phyloP scores from a whole-genome alignment of 2,329 filamentous ascomycete genomes.

The Diaporthe capsici region DNA sequence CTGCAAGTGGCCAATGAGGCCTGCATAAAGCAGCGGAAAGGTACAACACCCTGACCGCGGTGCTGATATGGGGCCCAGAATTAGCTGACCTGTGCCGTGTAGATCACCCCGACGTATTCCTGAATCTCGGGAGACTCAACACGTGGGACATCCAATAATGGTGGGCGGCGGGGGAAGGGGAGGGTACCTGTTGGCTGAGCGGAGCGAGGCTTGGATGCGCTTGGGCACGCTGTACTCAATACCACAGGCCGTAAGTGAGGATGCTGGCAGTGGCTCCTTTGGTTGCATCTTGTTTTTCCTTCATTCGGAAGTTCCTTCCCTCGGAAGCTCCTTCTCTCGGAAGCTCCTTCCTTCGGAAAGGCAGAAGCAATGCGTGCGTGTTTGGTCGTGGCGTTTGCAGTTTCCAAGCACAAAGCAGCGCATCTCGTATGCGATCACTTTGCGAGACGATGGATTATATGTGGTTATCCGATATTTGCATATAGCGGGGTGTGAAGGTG shows the following conservation, averaged over 20 bases:
- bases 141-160: constrained; percentile 37
- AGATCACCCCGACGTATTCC: constrained; percentile 28
- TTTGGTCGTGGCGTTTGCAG: not conserved
- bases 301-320: too few relatives aligned
- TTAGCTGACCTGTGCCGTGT: not conserved
- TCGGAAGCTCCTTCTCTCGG: too few relatives aligned
- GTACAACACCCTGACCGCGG: constrained; percentile 9
- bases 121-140: constrained; percentile 37
- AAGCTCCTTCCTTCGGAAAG: not conserved
- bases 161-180: not conserved
- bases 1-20: constrained; percentile 35
- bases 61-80: not conserved
- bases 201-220: not conserved
- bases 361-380: not conserved
- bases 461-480: not conserved
- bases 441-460: not conserved
- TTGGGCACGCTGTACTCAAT: not conserved
- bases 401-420: not conserved
- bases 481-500: not conserved
- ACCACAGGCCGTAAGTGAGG: not conserved
- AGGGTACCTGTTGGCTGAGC: not conserved
- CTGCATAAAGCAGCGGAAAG: constrained; percentile 18
- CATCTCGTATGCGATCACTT: not conserved
- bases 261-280: not conserved
- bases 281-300: not conserved